Evolutionary conservation across 768 basidiomycete species (phyloP).

Genomic region (Hypsizygus marmoreus): DNA sequence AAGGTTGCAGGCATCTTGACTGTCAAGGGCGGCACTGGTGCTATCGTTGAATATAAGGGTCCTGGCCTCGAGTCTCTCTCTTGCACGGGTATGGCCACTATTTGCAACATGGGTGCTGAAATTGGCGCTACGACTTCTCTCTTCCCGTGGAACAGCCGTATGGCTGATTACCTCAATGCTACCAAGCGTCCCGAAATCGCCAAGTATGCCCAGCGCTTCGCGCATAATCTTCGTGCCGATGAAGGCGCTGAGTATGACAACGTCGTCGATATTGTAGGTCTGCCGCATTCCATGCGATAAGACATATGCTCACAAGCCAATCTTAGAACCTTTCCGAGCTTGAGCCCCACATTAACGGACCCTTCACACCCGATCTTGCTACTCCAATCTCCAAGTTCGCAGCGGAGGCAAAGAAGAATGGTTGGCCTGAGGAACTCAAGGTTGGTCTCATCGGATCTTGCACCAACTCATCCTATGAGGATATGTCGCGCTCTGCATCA

Average conservation of each 20-base stretch:
- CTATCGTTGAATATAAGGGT: slow-evolving; percentile 97
- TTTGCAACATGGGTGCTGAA: slow-evolving; percentile 99
- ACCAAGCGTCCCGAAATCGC: slow-evolving; percentile 90
- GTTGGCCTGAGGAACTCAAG: slow-evolving; percentile 96
- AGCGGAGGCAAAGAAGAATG: slow-evolving; percentile 87
- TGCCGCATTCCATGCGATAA: background rate
- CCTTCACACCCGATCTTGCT: slow-evolving; percentile 99
- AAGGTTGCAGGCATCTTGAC: slow-evolving; percentile 99
- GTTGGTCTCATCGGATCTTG: slow-evolving; percentile 98
- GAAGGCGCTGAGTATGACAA: slow-evolving; percentile 91
- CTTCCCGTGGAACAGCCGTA: slow-evolving; percentile 98
- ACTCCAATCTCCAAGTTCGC: slow-evolving; percentile 98
- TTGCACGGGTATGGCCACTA: slow-evolving; percentile 98
- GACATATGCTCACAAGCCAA: slow-evolving; percentile 8
- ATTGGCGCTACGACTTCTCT: slow-evolving; percentile 98
- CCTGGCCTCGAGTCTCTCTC: slow-evolving; percentile 95
- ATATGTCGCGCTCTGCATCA: slow-evolving; percentile 96
- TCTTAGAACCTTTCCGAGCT: slow-evolving; percentile 89
- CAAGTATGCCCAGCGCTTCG: slow-evolving; percentile 84
- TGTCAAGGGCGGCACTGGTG: slow-evolving; percentile 99
- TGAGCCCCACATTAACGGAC: slow-evolving; percentile 99
- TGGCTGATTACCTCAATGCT: slow-evolving; percentile 92
- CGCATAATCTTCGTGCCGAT: slow-evolving; percentile 90
- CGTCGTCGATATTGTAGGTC: slow-evolving; percentile 83
- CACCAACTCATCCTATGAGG: slow-evolving; percentile 99